phyloP scores from a whole-genome alignment of 2,329 filamentous ascomycete genomes.

The Fusarium acutatum region DNA sequence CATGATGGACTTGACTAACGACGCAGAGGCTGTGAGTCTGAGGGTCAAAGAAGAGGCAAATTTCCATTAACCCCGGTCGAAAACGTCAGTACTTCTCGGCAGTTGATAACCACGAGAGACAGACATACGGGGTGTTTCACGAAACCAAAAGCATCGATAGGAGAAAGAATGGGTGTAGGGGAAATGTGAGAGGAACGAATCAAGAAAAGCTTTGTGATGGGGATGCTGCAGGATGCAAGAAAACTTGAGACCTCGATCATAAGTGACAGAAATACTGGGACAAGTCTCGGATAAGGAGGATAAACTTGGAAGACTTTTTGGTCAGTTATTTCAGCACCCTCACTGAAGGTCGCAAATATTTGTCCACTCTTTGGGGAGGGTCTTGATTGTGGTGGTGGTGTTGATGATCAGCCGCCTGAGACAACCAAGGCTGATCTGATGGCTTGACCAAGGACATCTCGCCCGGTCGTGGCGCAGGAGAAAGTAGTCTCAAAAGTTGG shows the following conservation, averaged over 20 bases:
- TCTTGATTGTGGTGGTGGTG: conserved; percentile 28
- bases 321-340: background rate
- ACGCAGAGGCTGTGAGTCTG: background rate
- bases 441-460: conserved; percentile 21
- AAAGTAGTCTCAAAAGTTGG: conserved; percentile 8
- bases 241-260: background rate
- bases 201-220: conserved; percentile 27
- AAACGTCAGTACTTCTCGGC: conserved; percentile 23
- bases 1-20: background rate
- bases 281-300: background rate
- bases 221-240: background rate
- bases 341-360: background rate
- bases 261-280: background rate
- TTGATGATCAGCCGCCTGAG: conserved; percentile 42
- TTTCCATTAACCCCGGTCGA: background rate
- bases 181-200: conserved; percentile 28
- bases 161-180: conserved; percentile 22
- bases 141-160: conserved; percentile 1
- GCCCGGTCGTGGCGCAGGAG: conserved; percentile 25
- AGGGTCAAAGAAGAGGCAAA: background rate
- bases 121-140: conserved; percentile 8
- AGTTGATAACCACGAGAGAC: conserved; percentile 30
- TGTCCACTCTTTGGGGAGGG: conserved; percentile 8
- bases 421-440: conserved; percentile 37
- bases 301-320: background rate